Conservation (phyloP, 176 grass and related monocot genomes). For the Leersia perrieri region DNA sequence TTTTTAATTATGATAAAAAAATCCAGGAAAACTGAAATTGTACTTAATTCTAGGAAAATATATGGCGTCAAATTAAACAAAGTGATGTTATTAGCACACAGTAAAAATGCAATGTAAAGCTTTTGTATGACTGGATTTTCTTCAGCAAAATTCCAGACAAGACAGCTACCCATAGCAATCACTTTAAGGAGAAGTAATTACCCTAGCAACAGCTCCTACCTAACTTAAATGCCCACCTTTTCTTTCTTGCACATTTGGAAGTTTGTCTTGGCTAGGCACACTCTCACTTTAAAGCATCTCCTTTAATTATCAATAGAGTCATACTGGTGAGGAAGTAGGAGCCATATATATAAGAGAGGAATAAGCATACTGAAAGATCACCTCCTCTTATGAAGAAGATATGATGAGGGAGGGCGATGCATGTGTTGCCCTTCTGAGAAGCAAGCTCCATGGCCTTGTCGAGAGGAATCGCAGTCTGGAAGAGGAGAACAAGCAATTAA, state of each 20-base stretch:
- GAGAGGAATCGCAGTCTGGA: slow-evolving; percentile 71
- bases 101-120: background rate
- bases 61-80: background rate
- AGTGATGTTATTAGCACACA: background rate
- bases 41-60: slow-evolving; percentile 19
- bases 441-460: slow-evolving; percentile 66
- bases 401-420: slow-evolving; percentile 69
- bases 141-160: slow-evolving; percentile 34
- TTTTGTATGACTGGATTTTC: slow-evolving; percentile 28
- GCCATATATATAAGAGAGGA: slow-evolving; percentile 31
- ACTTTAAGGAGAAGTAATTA: slow-evolving; percentile 75
- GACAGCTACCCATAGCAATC: slow-evolving; percentile 67
- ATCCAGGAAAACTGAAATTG: slow-evolving; percentile 18
- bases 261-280: slow-evolving; percentile 33
- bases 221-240: slow-evolving; percentile 55
- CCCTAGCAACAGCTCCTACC: slow-evolving; percentile 67
- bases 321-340: slow-evolving; percentile 39
- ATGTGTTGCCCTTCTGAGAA: slow-evolving; percentile 53
- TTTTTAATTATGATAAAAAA: slow-evolving; percentile 19
- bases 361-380: slow-evolving; percentile 29
- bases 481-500: slow-evolving; percentile 87
- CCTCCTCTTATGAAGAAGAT: slow-evolving; percentile 41
- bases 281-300: slow-evolving; percentile 36
- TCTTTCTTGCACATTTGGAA: slow-evolving; percentile 42
- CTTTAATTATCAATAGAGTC: slow-evolving; percentile 31